These are phyloP conservation scores for Pyrenochaeta sp. DNA, from an alignment of 2,329 filamentous ascomycete species.

Conservation along the genomic window DNA sequence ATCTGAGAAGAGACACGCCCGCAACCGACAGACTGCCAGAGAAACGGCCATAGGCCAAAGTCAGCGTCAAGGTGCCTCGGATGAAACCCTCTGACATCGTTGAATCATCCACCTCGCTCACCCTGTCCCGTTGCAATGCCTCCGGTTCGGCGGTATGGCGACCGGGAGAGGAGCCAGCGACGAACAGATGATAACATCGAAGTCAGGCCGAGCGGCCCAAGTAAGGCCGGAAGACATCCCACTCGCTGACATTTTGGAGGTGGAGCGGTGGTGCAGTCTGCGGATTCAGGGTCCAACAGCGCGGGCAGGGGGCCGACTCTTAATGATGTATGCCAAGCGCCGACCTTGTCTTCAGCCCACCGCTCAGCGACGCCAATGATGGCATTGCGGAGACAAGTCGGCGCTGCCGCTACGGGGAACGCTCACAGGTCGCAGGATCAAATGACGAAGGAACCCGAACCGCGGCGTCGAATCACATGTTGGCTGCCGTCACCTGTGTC, in stretches of 20 bases:
- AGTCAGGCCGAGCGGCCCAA: constrained; percentile 12
- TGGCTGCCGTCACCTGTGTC: constrained; percentile 18
- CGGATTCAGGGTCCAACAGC: constrained; percentile 26
- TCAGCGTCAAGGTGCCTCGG: constrained; percentile 6
- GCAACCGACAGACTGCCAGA: constrained; percentile 10
- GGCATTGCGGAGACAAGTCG: constrained; percentile 22
- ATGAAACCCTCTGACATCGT: constrained; percentile 16
- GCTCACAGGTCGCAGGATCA: constrained; percentile 4
- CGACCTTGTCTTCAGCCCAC: constrained; percentile 13
- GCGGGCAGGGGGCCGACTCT: constrained; percentile 14
- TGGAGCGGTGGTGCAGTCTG: constrained; percentile 7
- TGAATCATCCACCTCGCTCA: constrained; percentile 1
- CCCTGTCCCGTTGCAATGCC: constrained; percentile 7
- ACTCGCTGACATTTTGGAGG: constrained; percentile 16
- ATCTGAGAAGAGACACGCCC: constrained; percentile 9
- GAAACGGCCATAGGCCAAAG: constrained; percentile 16
- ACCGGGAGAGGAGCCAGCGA: constrained; percentile 7
- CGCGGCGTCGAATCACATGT: constrained; percentile 8
- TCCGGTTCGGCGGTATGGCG: constrained; percentile 13
- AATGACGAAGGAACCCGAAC: constrained; percentile 12
- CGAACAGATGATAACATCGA: constrained; percentile 13
- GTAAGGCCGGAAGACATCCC: constrained; percentile 18
- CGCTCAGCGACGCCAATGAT: constrained; percentile 23
- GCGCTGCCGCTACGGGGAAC: constrained; percentile 5
- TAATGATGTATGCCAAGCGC: constrained; percentile 31